These are phyloP conservation scores for Backusella tuberculispora DNA, from an alignment of 192 early-diverging fungal genomes.

Conservation along the genomic window DNA sequence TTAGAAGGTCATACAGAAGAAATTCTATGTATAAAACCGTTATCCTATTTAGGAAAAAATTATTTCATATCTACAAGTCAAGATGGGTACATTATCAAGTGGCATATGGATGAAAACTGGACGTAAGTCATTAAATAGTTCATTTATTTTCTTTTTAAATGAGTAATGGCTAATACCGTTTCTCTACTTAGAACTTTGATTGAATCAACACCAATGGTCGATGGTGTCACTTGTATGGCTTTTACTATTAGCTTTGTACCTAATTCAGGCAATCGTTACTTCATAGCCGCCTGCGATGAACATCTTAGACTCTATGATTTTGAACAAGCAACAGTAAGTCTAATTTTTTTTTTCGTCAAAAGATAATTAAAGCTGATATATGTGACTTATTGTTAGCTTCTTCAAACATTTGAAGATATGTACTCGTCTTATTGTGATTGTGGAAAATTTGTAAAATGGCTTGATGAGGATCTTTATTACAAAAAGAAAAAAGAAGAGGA, in stretches of 20 bases:
- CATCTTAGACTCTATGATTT: slow-evolving; percentile 89
- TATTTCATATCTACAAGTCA: slow-evolving; percentile 92
- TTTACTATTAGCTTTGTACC: slow-evolving; percentile 94
- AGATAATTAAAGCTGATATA: background rate
- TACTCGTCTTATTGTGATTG: slow-evolving; percentile 97
- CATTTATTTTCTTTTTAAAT: background rate
- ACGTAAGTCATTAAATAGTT: slow-evolving; percentile 43
- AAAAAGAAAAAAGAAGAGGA: background rate
- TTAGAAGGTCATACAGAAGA: slow-evolving; percentile 91
- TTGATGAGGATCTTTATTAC: slow-evolving; percentile 53
- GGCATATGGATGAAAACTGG: slow-evolving; percentile 86
- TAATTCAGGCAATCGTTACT: slow-evolving; percentile 93
- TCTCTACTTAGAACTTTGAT: slow-evolving; percentile 53
- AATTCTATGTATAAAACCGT: slow-evolving; percentile 80
- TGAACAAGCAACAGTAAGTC: slow-evolving; percentile 66
- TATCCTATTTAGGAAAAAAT: slow-evolving; percentile 75
- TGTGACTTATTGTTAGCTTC: slow-evolving; percentile 36
- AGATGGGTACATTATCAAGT: slow-evolving; percentile 93
- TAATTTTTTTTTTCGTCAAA: background rate
- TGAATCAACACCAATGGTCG: slow-evolving; percentile 69
- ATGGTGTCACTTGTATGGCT: slow-evolving; percentile 96
- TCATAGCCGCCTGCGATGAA: slow-evolving; percentile 88
- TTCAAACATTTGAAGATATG: slow-evolving; percentile 68
- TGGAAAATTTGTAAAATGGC: slow-evolving; percentile 80
- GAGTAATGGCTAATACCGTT: background rate